Conservation (phyloP, 2,329 filamentous ascomycete species). For the Leptographium galeiforme region DNA sequence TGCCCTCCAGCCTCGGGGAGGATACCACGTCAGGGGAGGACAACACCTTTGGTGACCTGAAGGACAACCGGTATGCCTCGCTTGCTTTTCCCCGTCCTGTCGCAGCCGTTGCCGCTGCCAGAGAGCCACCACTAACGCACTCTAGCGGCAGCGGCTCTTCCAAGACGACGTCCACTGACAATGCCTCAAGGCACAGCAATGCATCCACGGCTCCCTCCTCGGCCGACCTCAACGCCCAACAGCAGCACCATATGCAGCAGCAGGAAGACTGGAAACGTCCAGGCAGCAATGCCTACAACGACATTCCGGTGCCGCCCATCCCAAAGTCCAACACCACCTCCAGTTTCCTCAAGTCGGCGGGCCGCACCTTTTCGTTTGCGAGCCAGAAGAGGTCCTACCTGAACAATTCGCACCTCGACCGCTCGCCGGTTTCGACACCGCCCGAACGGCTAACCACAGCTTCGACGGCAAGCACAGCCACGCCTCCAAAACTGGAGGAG, state of each 20-base stretch:
- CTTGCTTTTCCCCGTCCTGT: not conserved
- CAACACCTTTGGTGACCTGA: constrained; percentile 45
- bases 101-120: not conserved
- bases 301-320: constrained; percentile 25
- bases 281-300: constrained; percentile 24
- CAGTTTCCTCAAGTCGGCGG: constrained; percentile 41
- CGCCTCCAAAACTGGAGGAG: constrained; percentile 33
- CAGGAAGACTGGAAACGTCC: constrained; percentile 25
- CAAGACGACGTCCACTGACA: constrained; percentile 45
- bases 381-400: constrained; percentile 36
- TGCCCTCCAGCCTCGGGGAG: constrained; percentile 24
- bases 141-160: constrained; percentile 46
- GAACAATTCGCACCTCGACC: constrained; percentile 21
- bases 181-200: constrained; percentile 48
- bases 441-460: constrained; percentile 35
- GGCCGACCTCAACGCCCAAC: constrained; percentile 26
- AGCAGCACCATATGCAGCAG: constrained; percentile 4
- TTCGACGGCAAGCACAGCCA: constrained; percentile 40
- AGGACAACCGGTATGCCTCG: constrained; percentile 36
- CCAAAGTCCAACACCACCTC: constrained; percentile 32
- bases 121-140: not conserved
- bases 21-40: constrained; percentile 28
- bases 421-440: constrained; percentile 11
- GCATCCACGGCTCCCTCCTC: constrained; percentile 49
- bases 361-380: constrained; percentile 47